A percentile compares a stretch with the other conserved stretches of the same genome.
Evolutionary conservation across 2,329 filamentous ascomycete genomes (phyloP).

Genomic region (Pseudodiploospora longispora): DNA sequence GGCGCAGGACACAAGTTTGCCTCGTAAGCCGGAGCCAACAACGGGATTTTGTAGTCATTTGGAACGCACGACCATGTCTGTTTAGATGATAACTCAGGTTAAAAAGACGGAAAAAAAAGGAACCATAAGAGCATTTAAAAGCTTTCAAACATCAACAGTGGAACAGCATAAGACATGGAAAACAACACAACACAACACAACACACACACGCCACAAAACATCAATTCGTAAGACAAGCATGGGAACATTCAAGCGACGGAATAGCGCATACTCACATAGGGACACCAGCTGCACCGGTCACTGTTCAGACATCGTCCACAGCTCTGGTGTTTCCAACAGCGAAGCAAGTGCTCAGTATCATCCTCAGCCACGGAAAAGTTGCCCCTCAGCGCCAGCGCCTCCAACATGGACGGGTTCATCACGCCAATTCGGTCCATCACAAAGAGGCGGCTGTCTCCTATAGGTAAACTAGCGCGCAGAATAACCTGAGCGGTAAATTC

Average conservation of each 20-base stretch:
- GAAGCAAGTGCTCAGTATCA: constrained; percentile 32
- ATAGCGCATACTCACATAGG: constrained; percentile 32
- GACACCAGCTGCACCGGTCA: constrained; percentile 43
- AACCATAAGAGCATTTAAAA: neutral
- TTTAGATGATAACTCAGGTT: neutral
- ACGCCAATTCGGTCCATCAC: no score
- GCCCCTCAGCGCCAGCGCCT: neutral
- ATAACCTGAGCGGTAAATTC: no score
- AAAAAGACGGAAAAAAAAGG: neutral
- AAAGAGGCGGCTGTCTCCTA: no score
- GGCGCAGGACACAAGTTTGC: constrained; percentile 44
- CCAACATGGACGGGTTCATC: neutral
- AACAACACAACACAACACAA: no score
- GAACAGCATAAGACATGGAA: no score
- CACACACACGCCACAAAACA: neutral
- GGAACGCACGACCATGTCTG: constrained; percentile 49
- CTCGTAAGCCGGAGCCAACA: constrained; percentile 43
- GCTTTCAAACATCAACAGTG: no score
- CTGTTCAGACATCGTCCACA: constrained; percentile 38
- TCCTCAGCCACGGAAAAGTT: constrained; percentile 23
- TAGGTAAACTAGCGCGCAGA: no score
- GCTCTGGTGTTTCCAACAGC: constrained; percentile 44
- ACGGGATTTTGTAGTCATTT: constrained; percentile 35
- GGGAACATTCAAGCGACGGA: neutral
- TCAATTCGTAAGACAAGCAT: neutral